A percentile compares a stretch with the other conserved stretches of the same genome.
Evolutionary conservation across 2,329 filamentous ascomycete genomes (phyloP).

Genomic region (Monosporascus ibericus): DNA sequence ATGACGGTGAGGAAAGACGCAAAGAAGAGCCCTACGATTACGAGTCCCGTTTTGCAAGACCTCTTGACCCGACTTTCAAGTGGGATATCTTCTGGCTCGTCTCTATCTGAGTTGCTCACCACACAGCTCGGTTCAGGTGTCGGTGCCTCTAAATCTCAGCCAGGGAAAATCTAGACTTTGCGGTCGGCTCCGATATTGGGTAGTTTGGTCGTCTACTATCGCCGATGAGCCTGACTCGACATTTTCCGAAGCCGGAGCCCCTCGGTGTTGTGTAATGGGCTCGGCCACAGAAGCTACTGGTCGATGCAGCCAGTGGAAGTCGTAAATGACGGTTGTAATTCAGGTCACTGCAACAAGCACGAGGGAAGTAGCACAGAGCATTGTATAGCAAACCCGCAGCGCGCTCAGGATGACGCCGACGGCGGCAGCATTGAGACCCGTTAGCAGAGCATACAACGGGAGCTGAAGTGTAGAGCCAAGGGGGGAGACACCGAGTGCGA

Average conservation of each 20-base stretch:
- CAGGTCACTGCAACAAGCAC: conserved; percentile 54
- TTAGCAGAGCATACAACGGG: conserved; percentile 62
- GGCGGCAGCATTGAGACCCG: conserved; percentile 64
- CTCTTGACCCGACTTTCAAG: conserved; percentile 29
- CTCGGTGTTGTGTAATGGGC: too few species aligned
- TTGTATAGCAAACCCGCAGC: conserved; percentile 64
- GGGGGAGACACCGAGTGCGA: conserved; percentile 52
- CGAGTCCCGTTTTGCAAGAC: conserved; percentile 38
- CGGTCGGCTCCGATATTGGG: too few species aligned
- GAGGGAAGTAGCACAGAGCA: conserved; percentile 70
- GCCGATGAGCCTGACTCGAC: too few species aligned
- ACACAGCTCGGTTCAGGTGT: not conserved
- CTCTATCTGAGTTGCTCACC: not conserved
- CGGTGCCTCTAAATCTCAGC: too few species aligned
- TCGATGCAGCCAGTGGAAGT: conserved; percentile 45
- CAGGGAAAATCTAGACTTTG: too few species aligned
- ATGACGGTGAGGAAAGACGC: conserved; percentile 51
- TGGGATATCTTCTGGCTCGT: conserved; percentile 27
- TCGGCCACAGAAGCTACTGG: conserved; percentile 12
- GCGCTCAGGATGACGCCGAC: conserved; percentile 62
- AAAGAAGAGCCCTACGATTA: conserved; percentile 44
- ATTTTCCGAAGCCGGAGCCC: too few species aligned
- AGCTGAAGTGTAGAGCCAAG: conserved; percentile 53
- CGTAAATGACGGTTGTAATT: conserved; percentile 46
- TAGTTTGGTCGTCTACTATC: too few species aligned